These are phyloP conservation scores for Bifiguratus adelaidae DNA, from an alignment of 192 early-diverging fungal species.

Conservation along the genomic window DNA sequence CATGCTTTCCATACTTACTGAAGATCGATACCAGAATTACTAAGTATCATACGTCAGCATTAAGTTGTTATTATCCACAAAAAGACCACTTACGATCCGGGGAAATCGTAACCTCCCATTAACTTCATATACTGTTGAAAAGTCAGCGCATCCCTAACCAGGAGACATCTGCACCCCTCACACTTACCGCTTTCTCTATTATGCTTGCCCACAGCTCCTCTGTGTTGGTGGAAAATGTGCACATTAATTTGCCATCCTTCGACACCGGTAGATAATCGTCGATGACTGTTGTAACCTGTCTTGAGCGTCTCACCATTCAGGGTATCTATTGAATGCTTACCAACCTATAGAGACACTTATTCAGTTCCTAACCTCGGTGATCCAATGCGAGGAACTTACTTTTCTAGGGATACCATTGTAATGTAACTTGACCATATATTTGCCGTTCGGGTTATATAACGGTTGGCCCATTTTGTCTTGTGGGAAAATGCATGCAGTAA, in stretches of 20 bases:
- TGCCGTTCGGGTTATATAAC: slow-evolving; percentile 75
- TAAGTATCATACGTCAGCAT: slow-evolving; percentile 8
- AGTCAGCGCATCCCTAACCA: neutral
- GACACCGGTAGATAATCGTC: slow-evolving; percentile 83
- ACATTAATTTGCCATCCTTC: slow-evolving; percentile 64
- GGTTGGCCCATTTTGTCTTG: slow-evolving; percentile 60
- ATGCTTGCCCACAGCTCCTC: slow-evolving; percentile 78
- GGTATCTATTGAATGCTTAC: slow-evolving; percentile 4
- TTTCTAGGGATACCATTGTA: slow-evolving; percentile 81
- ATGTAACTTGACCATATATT: slow-evolving; percentile 78
- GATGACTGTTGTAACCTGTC: slow-evolving; percentile 39
- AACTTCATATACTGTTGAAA: slow-evolving; percentile 71
- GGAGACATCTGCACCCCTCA: neutral
- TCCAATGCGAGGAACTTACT: slow-evolving; percentile 24
- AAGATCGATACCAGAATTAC: slow-evolving; percentile 86
- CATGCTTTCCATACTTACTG: slow-evolving; percentile 30
- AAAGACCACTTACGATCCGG: slow-evolving; percentile 59
- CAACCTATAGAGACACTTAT: too few relatives aligned
- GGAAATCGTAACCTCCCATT: slow-evolving; percentile 93
- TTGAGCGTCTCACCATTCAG: too few relatives aligned
- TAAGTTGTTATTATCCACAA: slow-evolving; percentile 6
- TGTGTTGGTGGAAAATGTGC: slow-evolving; percentile 70
- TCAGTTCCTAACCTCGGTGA: neutral
- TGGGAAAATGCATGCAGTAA: slow-evolving; percentile 84
- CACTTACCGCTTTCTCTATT: slow-evolving; percentile 76